These are phyloP conservation scores for Hypoxylon sp. DNA, from an alignment of 2,329 filamentous ascomycete species.

Conservation along the genomic window DNA sequence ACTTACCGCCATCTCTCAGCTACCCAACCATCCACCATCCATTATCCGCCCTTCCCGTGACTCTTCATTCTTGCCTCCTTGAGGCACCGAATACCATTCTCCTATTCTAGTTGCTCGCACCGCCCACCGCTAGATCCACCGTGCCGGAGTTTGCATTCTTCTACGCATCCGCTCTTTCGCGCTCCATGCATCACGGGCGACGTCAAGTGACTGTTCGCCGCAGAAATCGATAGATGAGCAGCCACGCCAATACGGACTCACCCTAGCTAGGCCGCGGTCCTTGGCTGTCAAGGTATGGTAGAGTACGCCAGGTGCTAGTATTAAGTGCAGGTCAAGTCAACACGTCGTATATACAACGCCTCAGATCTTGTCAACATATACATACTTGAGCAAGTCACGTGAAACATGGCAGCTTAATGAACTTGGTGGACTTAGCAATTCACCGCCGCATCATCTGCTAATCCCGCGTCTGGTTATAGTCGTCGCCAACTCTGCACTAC, in stretches of 20 bases:
- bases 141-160: conserved; percentile 19
- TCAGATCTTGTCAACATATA: neutral
- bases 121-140: conserved; percentile 32
- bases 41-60: conserved; percentile 28
- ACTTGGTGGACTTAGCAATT: conserved; percentile 4
- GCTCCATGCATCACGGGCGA: conserved; percentile 30
- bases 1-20: conserved; percentile 40
- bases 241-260: conserved; percentile 19
- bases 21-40: conserved; percentile 32
- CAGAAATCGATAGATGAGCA: conserved; percentile 5
- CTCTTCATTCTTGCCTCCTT: conserved; percentile 23
- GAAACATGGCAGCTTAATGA: conserved; percentile 7
- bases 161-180: conserved; percentile 34
- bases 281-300: conserved; percentile 2
- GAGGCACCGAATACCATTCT: conserved; percentile 22
- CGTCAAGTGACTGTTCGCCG: conserved; percentile 26
- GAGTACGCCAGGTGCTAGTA: conserved; percentile 11
- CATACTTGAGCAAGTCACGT: conserved; percentile 9
- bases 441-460: conserved; percentile 9
- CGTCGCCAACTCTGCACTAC: neutral
- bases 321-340: neutral
- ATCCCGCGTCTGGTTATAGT: conserved; percentile 12
- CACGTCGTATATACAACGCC: conserved; percentile 16
- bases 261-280: conserved; percentile 15
- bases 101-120: conserved; percentile 8